Evolutionary conservation across 2,329 filamentous ascomycete species (phyloP).

Genomic region (Tricladium varicosporioides): DNA sequence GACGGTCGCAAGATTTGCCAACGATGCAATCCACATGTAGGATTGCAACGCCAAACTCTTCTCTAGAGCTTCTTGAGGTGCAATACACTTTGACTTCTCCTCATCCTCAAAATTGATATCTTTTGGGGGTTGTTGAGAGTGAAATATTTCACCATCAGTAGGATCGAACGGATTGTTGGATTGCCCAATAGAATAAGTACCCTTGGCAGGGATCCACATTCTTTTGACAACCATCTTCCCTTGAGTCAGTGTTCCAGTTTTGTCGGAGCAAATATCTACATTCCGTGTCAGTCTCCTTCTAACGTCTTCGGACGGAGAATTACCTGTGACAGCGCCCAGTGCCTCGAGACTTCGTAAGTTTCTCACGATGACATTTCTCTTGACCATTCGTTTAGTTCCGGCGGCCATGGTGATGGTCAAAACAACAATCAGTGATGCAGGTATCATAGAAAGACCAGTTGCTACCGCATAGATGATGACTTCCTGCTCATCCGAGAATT

Average conservation of each 20-base stretch:
- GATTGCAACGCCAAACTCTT: conserved; percentile 36
- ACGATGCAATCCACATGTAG: conserved; percentile 48
- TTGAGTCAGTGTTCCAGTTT: conserved; percentile 63
- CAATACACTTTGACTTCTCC: conserved; percentile 38
- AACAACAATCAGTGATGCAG: conserved; percentile 63
- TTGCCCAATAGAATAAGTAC: conserved; percentile 51
- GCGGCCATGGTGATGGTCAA: conserved; percentile 70
- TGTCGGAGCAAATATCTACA: conserved; percentile 40
- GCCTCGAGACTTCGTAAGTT: conserved; percentile 65
- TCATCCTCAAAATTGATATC: conserved; percentile 42
- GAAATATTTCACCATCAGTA: conserved; percentile 42
- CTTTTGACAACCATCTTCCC: conserved; percentile 51
- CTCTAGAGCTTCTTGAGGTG: conserved; percentile 22
- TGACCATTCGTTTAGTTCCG: conserved; percentile 63
- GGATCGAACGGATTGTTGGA: conserved; percentile 61
- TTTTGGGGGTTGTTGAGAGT: too few relatives aligned
- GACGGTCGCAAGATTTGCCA: conserved; percentile 57
- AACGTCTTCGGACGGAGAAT: too few relatives aligned
- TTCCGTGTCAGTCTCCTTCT: too few relatives aligned
- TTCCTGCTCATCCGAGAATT: conserved; percentile 52
- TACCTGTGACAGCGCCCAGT: conserved; percentile 55
- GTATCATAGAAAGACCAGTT: conserved; percentile 50
- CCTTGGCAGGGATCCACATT: conserved; percentile 56
- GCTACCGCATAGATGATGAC: conserved; percentile 39
- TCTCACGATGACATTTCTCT: conserved; percentile 63